Base-by-base conservation (phyloP, 352 stramenopile species). In the Phytophthora multivora region DNA sequence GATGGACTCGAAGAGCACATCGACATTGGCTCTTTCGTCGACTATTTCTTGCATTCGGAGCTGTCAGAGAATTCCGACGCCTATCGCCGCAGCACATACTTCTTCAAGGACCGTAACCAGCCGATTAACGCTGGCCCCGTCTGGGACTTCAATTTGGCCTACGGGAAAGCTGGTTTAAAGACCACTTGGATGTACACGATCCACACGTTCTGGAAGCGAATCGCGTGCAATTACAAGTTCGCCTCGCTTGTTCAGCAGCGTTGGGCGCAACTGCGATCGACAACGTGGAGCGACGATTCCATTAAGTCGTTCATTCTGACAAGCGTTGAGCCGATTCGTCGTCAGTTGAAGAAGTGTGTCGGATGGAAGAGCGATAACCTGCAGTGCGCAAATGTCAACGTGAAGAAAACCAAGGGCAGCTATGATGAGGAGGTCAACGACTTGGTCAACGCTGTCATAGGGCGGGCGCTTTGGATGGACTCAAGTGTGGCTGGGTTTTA, bases 121-220 rank as follows among this genome's bases (percentile, higher is more conserved):
- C 73, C 80, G 10, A 89, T 91, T 30, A 87, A 91, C 55, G 80
- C 80, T 41, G 82, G 82, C 0, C 80, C 79, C 1, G 74, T 88
- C 11, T 91, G 82, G 82, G 81, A 90, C 48, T 83, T 89, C 40
- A 90, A 90, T 54, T 54, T 90, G 36, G 81, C 81, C 1, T 90
- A 84, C 50, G 80, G 82, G 18, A 57, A 51, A 31, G 74, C 69
- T 40, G 66, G 68, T 9, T 62, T 51, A 18, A 68, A 69, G 33
- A 75, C 75, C 33, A 56, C 71, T 48, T 91, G 82, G 80, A 64
- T 89, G 41, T 91, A 83, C 59, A 71, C 71, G 52, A 63, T 56
- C 28, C 65, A 78, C 46, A 69, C 75, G 15, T 83, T 85, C 40
- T 91, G 82, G 82, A 84, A 84, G 33, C 78, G 82, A 8, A 58